Conservation (phyloP, 495 filamentous ascomycete genomes). For the Penicillium lividum region DNA sequence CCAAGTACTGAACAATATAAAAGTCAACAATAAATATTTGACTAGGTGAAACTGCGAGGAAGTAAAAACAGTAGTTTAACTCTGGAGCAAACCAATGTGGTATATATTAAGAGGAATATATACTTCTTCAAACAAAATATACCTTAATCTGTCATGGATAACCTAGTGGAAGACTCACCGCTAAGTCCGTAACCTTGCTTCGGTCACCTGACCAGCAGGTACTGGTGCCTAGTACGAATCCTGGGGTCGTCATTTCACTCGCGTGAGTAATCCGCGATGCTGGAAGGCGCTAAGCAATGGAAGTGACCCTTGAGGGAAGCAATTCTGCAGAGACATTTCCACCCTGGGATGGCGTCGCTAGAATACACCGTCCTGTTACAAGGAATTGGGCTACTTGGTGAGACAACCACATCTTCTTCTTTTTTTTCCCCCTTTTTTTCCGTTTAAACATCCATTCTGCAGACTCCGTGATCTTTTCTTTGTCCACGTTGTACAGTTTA, state of each 20-base stretch:
- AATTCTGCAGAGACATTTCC: slow-evolving; percentile 66
- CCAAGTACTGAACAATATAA: no score
- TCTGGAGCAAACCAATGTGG: no score
- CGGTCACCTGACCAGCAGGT: slow-evolving; percentile 40
- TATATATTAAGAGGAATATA: no score
- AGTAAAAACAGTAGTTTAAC: no score
- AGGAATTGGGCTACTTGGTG: slow-evolving; percentile 44
- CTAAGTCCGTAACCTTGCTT: slow-evolving; percentile 46
- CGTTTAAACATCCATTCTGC: not conserved
- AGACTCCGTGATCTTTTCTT: not conserved
- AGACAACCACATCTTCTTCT: slow-evolving; percentile 31
- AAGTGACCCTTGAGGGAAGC: slow-evolving; percentile 63
- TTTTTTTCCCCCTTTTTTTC: no score
- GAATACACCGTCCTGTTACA: slow-evolving; percentile 56
- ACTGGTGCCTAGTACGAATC: slow-evolving; percentile 63
- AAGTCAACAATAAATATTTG: no score
- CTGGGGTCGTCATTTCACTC: slow-evolving; percentile 59
- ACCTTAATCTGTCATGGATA: slow-evolving; percentile 48
- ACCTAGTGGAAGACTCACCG: slow-evolving; percentile 47
- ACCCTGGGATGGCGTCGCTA: slow-evolving; percentile 60
- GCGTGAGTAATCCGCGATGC: slow-evolving; percentile 61
- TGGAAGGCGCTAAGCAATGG: slow-evolving; percentile 61
- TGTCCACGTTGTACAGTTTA: not conserved
- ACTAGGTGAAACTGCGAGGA: no score
- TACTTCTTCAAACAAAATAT: not conserved